Base-by-base conservation (phyloP, 495 filamentous ascomycete genomes). In the Lindgomyces ingoldianus region DNA sequence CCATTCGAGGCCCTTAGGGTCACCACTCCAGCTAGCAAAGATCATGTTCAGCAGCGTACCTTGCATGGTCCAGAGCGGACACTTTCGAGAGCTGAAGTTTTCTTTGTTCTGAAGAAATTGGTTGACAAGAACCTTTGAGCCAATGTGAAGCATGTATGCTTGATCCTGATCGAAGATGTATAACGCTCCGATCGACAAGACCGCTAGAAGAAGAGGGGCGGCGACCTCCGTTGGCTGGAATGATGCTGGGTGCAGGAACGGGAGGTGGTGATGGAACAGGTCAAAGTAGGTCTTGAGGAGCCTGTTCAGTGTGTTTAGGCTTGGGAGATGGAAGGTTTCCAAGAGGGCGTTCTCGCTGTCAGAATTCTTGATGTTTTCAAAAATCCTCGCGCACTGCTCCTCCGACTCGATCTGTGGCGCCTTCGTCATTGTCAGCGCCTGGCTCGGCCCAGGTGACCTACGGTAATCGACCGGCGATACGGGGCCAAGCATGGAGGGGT, bases 21-120 rank as follows among this genome's bases (percentile, higher is more conserved):
- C 94, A 64, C 94, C 94, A 73, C 95, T 98, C 94, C 94, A 98
- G 81, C 93, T 97, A 39, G 96, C 94, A 75, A 98, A 98, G 68
- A 96, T 89, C 94, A 97, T 98, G 81, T 98, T 98, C 48, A 98
- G 80, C 52, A 98, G 80, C 14, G 91, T 91, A 74, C 90, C 90
- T 74, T 98, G 94, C 89, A 98, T 98, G 39, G 91, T 91, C 92
- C 93, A 98, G 27, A 98, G 78, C 6, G 94, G 94, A 72, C 94
- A 98, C 74, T 96, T 98, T 56, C 92, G 85, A n/a, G 94, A 98
- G 81, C 91, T 95, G 76, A 97, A 97, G 77, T 95, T 96, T 73
- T 96, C 93, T 78, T 96, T 95, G 78, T 96, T 93, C 76, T 96
- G 93, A 67, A 98, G 75, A 76, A 97, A 98, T 74, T 97, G 92